Conservation (phyloP, 805 yeast genomes). For the Allodekkera sacchari region DNA sequence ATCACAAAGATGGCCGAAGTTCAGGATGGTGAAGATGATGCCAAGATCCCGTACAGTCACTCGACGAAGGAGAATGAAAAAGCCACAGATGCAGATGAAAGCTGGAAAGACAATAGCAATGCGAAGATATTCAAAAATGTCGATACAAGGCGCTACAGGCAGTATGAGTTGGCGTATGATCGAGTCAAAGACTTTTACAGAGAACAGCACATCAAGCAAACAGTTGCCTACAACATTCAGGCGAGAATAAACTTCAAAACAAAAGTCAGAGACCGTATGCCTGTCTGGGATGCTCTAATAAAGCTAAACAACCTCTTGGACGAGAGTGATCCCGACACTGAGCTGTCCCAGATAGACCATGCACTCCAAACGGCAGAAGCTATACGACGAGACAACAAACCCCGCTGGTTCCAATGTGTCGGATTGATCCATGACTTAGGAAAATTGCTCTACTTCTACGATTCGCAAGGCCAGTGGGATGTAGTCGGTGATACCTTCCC, state of each 20-base stretch:
- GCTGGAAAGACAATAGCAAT: constrained; percentile 17
- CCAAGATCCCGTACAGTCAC: neutral
- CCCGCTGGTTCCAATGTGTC: constrained; percentile 70
- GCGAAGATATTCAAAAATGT: constrained; percentile 14
- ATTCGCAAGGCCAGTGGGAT: constrained; percentile 72
- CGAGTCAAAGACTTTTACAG: constrained; percentile 57
- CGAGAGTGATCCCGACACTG: constrained; percentile 71
- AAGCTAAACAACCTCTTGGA: constrained; percentile 55
- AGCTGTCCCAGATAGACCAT: constrained; percentile 65
- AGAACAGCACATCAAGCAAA: constrained; percentile 63
- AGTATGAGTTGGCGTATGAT: constrained; percentile 61
- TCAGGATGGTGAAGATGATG: constrained; percentile 3
- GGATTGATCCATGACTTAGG: constrained; percentile 70
- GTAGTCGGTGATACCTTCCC: constrained; percentile 77
- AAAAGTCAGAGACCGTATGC: constrained; percentile 55
- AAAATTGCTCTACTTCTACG: constrained; percentile 58
- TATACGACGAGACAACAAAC: constrained; percentile 55
- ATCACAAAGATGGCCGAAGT: constrained; percentile 10
- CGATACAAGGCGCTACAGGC: constrained; percentile 38
- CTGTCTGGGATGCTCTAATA: constrained; percentile 64
- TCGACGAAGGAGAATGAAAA: neutral
- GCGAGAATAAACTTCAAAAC: constrained; percentile 67
- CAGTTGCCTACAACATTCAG: constrained; percentile 64
- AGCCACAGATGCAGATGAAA: neutral
- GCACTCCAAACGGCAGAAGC: constrained; percentile 74